Evolutionary conservation across 805 yeast genomes (phyloP).

Genomic region (Kodamaea fukazawae): DNA sequence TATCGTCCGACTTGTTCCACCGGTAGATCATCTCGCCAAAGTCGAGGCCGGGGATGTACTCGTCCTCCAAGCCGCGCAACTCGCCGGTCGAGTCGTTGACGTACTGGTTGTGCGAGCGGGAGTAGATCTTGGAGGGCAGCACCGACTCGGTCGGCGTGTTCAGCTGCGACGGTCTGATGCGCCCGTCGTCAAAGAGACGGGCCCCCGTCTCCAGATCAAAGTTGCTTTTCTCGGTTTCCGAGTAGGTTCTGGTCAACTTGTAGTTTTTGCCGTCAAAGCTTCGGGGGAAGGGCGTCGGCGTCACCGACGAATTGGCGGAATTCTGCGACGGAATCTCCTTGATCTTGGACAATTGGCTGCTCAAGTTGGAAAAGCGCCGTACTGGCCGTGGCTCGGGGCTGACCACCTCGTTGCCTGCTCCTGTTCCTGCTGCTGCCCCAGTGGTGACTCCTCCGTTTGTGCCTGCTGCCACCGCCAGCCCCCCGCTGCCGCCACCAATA

Average conservation of each 20-base stretch:
- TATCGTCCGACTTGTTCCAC: slow-evolving; percentile 40
- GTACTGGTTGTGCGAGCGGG: slow-evolving; percentile 28
- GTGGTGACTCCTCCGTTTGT: no score
- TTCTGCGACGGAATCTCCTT: slow-evolving; percentile 9
- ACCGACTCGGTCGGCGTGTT: slow-evolving; percentile 8
- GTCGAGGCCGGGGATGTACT: slow-evolving; percentile 71
- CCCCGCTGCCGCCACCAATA: no score
- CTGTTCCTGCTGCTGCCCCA: no score
- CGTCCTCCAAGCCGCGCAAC: slow-evolving; percentile 62
- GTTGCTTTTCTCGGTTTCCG: slow-evolving; percentile 63
- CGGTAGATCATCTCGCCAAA: slow-evolving; percentile 46
- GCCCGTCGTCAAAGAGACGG: slow-evolving; percentile 51
- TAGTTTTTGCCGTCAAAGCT: slow-evolving; percentile 5
- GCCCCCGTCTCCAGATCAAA: slow-evolving; percentile 56
- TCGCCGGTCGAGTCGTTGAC: slow-evolving; percentile 15
- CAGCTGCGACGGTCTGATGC: slow-evolving; percentile 42
- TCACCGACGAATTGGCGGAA: slow-evolving; percentile 5
- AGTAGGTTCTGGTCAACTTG: slow-evolving; percentile 50
- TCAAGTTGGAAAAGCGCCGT: slow-evolving; percentile 3
- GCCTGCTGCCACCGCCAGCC: no score
- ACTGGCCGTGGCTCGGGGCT: neutral
- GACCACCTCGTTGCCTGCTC: no score
- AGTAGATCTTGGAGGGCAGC: slow-evolving; percentile 22
- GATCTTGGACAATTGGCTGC: slow-evolving; percentile 5
- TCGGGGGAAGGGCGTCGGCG: slow-evolving; percentile 5